Conservation (phyloP, 495 filamentous ascomycete species). For the Annulohypoxylon maeteangense region DNA sequence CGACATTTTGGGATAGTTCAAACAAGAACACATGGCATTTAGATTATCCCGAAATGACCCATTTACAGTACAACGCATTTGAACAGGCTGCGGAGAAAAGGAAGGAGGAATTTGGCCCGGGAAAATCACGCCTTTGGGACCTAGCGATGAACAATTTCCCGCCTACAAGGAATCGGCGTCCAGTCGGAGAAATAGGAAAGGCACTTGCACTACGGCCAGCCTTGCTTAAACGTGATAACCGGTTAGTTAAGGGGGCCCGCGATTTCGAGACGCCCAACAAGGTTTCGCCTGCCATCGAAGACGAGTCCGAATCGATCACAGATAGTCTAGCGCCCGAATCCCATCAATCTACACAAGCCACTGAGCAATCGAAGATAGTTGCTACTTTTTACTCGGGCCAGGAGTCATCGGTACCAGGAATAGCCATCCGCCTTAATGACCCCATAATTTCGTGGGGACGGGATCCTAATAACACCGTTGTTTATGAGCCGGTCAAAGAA, state of each 20-base stretch:
- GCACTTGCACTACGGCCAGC: conserved; percentile 32
- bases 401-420: conserved; percentile 59
- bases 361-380: conserved; percentile 37
- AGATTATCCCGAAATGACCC: conserved; percentile 65
- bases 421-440: conserved; percentile 71
- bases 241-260: conserved; percentile 4
- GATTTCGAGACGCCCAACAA: conserved; percentile 13
- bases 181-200: conserved; percentile 8
- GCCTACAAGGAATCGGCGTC: conserved; percentile 36
- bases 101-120: conserved; percentile 58
- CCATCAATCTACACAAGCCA: conserved; percentile 15
- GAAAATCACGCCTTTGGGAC: conserved; percentile 56
- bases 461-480: conserved; percentile 66
- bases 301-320: conserved; percentile 35
- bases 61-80: conserved; percentile 60
- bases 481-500: conserved; percentile 68
- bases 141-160: conserved; percentile 62
- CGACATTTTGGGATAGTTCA: conserved; percentile 61
- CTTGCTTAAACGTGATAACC: conserved; percentile 31
- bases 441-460: conserved; percentile 82
- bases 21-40: conserved; percentile 62
- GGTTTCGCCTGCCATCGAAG: conserved; percentile 18
- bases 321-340: conserved; percentile 31
- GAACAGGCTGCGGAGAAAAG: conserved; percentile 52
- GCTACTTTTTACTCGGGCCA: conserved; percentile 53